A percentile compares a stretch with the other conserved stretches of the same genome.
Conservation (phyloP, 163 green algal genomes). For the Chlamydomonas reinhardtii region DNA sequence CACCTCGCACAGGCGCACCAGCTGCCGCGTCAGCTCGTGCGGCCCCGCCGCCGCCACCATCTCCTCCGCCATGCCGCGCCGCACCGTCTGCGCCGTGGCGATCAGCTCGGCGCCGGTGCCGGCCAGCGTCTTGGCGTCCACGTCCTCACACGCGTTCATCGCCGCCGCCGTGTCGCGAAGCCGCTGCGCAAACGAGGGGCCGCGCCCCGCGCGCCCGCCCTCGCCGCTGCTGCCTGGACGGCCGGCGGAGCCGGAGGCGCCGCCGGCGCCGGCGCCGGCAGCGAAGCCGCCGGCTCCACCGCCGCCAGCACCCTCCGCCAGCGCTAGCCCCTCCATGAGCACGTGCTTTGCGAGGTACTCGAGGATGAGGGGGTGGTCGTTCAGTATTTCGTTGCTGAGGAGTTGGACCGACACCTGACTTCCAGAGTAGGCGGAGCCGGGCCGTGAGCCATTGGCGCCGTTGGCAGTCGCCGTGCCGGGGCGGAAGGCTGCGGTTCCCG, state of each 20-base stretch:
- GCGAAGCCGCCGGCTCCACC: too few species aligned
- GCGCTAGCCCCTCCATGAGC: conserved; percentile 40
- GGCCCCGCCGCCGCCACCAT: conserved; percentile 26
- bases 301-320: neutral
- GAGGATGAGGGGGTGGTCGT: conserved; percentile 51
- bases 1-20: conserved; percentile 50
- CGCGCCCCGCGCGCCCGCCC: neutral
- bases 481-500: neutral
- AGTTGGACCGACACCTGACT: conserved; percentile 16
- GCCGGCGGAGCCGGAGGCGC: neutral
- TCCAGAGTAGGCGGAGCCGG: conserved; percentile 26
- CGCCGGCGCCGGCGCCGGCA: neutral
- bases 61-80: conserved; percentile 33
- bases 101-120: conserved; percentile 22
- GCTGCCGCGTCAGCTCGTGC: conserved; percentile 47
- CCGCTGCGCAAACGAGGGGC: conserved; percentile 51
- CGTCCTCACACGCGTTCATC: conserved; percentile 47
- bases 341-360: conserved; percentile 55
- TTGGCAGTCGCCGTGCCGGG: neutral
- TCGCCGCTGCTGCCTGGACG: neutral
- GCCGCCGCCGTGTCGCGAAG: conserved; percentile 39
- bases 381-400: conserved; percentile 37
- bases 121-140: conserved; percentile 43
- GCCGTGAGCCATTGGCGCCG: neutral
- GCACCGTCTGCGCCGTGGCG: neutral